Base-by-base conservation (phyloP, 768 basidiomycete genomes). In the Tulasnella sp. region DNA sequence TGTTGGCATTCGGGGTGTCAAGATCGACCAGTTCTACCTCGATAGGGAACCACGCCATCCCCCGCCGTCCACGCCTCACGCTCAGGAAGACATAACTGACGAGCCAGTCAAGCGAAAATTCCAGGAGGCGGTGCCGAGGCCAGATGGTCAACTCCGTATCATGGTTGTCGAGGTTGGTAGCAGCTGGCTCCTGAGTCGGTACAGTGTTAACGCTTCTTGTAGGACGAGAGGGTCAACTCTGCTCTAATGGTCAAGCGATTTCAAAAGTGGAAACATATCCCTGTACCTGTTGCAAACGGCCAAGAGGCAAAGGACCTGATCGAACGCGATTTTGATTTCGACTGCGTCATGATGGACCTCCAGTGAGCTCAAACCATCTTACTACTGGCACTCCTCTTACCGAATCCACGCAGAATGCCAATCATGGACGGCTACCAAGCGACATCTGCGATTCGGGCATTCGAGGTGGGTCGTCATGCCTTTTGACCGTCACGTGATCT, bases 271-370 rank as follows among this genome's bases (percentile, higher is more conserved):
- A 83, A 81, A 0, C 83, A 88, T 60, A 72, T 66, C 11, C 83
- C 87, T 4, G 70, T 80, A 8, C 76, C 77, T 52, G 78, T 79
- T 1, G 80, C 77, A 1, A 86, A 91, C 64, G 86, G 88, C 2
- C 84, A 84, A 66, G 84, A 87, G 63, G 81, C 78, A 0, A 71
- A 86, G 1, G 80, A 84, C 34, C 72, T 73, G 59, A 70, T 86
- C 23, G 66, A 74, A 51, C 65, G 68, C 0, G 84, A 86, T 65
- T 70, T 72, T 36, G 71, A 75, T 3, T 84, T 85, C 63, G 86
- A 92, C 64, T 75, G 75, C 57, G 72, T 89, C 14, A 70, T 92
- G 43, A 92, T 89, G 88, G 86, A 89, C 66, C 78, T 89, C 9
- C 84, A 85, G 83, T 85, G 61, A 59, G 81, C n/a, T n/a, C n/a